Percentiles rank a stretch among this genome's conserved stretches.
Evolutionary conservation across 768 basidiomycete species (phyloP).

Genomic region (Pholiota molesta): DNA sequence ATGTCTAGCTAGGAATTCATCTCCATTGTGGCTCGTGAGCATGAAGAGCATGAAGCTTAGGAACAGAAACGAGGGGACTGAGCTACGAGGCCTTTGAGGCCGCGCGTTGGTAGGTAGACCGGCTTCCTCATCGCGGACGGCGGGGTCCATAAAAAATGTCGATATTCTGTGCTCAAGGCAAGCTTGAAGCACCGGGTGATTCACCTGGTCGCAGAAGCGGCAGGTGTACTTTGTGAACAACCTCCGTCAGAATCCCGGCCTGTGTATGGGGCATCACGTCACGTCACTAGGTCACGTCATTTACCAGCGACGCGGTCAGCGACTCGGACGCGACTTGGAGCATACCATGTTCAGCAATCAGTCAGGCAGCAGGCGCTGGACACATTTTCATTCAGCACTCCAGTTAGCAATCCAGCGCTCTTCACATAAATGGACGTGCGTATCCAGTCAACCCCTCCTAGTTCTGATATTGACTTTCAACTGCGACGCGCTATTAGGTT

Average conservation of each 20-base stretch:
- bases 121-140: conserved; percentile 39
- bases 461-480: not conserved
- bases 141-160: conserved; percentile 26
- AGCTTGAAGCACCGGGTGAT: conserved; percentile 7
- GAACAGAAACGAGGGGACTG: conserved; percentile 75
- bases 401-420: conserved; percentile 58
- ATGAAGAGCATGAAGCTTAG: conserved; percentile 76
- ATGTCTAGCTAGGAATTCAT: conserved; percentile 64
- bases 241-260: not conserved
- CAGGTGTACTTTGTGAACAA: not conserved
- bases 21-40: conserved; percentile 75
- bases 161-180: conserved; percentile 6
- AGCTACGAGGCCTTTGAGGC: conserved; percentile 48
- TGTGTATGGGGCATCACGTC: not conserved
- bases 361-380: conserved; percentile 56
- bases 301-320: not conserved
- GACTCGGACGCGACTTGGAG: not conserved
- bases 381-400: conserved; percentile 57
- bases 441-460: conserved; percentile 9
- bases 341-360: conserved; percentile 42
- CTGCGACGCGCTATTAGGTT: conserved; percentile 35
- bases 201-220: not conserved
- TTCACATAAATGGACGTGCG: conserved; percentile 63
- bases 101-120: conserved; percentile 31
- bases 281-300: not conserved